Percentiles rank a stretch among this genome's conserved stretches.
These are phyloP conservation scores for Rhexocercosporidium sp. DNA, from an alignment of 2,329 filamentous ascomycete species.

Conservation along the genomic window DNA sequence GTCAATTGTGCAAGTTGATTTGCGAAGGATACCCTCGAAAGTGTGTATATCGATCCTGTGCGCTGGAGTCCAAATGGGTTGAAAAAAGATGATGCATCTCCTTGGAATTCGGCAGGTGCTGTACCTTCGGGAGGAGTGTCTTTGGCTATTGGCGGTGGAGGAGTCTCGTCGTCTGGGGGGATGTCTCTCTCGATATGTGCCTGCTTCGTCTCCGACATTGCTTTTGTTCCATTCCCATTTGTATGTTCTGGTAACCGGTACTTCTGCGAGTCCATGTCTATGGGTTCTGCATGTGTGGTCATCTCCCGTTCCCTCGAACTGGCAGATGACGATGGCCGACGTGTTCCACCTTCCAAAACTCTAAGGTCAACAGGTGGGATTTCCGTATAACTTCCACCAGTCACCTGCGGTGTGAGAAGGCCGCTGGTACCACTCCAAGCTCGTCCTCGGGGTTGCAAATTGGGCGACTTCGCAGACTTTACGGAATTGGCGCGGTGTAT, in stretches of 20 bases:
- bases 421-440: slow-evolving; percentile 71
- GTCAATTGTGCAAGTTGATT: slow-evolving; percentile 93
- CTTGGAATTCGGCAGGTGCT: slow-evolving; percentile 43
- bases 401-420: slow-evolving; percentile 39
- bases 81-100: slow-evolving; percentile 59
- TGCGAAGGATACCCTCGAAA: slow-evolving; percentile 90
- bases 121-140: slow-evolving; percentile 51
- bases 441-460: slow-evolving; percentile 69
- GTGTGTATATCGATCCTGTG: slow-evolving; percentile 88
- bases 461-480: slow-evolving; percentile 46
- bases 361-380: slow-evolving; percentile 32
- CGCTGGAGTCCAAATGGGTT: slow-evolving; percentile 69
- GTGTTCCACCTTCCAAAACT: slow-evolving; percentile 35
- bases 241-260: slow-evolving; percentile 74
- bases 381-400: slow-evolving; percentile 36
- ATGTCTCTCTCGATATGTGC: slow-evolving; percentile 60
- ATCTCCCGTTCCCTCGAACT: slow-evolving; percentile 37
- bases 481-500: slow-evolving; percentile 63
- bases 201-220: slow-evolving; percentile 59
- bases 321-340: slow-evolving; percentile 32
- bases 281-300: slow-evolving; percentile 44
- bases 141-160: slow-evolving; percentile 56
- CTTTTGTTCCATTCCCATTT: slow-evolving; percentile 71
- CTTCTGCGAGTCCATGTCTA: slow-evolving; percentile 75
- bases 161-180: slow-evolving; percentile 44